Percentiles rank a stretch among this genome's conserved stretches.
Evolutionary conservation across 2,329 filamentous ascomycete species (phyloP).

Genomic region (Teratosphaeria destructans): DNA sequence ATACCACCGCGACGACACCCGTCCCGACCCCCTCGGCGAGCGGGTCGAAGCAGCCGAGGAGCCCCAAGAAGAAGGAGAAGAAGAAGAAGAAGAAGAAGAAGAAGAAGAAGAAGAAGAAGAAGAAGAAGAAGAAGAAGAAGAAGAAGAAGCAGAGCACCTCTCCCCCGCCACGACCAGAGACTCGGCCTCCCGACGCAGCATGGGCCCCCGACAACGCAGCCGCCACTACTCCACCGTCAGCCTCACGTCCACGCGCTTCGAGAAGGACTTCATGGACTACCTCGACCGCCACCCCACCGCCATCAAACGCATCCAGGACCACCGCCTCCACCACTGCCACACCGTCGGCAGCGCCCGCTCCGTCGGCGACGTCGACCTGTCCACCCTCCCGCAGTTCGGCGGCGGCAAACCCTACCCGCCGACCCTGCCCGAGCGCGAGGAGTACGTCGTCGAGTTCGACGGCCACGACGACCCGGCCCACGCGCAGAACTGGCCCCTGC

Average conservation of each 20-base stretch:
- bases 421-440: slow-evolving; percentile 56
- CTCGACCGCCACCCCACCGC: slow-evolving; percentile 60
- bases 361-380: slow-evolving; percentile 23
- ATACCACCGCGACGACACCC: slow-evolving; percentile 29
- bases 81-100: slow-evolving; percentile 1
- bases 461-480: slow-evolving; percentile 70
- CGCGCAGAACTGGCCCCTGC: slow-evolving; percentile 75
- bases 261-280: slow-evolving; percentile 31
- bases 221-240: slow-evolving; percentile 5
- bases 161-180: not conserved
- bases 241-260: slow-evolving; percentile 24
- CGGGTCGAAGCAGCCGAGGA: slow-evolving; percentile 13
- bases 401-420: slow-evolving; percentile 67
- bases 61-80: slow-evolving; percentile 36
- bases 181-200: not conserved
- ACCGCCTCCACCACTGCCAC: slow-evolving; percentile 56
- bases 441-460: slow-evolving; percentile 75
- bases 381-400: slow-evolving; percentile 56
- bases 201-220: not conserved
- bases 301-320: slow-evolving; percentile 61
- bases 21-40: not conserved
- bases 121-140: too few species aligned
- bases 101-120: too few species aligned
- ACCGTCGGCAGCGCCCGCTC: slow-evolving; percentile 51
- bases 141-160: slow-evolving; percentile 29